phyloP scores from a whole-genome alignment of 140 eudicot genomes.

The Bidens hawaiensis region DNA sequence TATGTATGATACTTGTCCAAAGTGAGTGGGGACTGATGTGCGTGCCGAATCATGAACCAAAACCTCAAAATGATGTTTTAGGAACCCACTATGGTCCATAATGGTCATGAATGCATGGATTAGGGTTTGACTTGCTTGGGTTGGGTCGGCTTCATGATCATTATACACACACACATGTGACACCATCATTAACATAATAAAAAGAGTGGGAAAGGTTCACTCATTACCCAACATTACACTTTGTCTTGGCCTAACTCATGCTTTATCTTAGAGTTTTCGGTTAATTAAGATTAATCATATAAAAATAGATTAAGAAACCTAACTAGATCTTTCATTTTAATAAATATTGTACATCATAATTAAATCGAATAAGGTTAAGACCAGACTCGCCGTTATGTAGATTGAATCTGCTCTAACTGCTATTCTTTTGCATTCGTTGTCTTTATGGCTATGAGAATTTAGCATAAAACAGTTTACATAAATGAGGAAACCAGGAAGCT shows the following conservation, averaged over 20 bases:
- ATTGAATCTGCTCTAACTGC: no score
- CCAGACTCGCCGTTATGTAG: no score
- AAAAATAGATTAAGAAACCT: neutral
- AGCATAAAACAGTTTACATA: no score
- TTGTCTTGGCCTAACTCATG: conserved; percentile 18
- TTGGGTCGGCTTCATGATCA: conserved; percentile 36
- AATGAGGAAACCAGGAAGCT: no score
- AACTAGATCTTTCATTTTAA: neutral
- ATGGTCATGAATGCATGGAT: conserved; percentile 38
- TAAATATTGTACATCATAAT: no score
- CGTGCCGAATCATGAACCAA: conserved; percentile 35
- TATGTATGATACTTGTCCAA: neutral
- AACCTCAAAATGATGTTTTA: conserved; percentile 27
- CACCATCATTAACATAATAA: conserved; percentile 29
- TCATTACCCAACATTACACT: conserved; percentile 30
- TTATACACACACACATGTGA: conserved; percentile 31
- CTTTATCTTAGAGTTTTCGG: neutral
- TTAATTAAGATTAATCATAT: neutral
- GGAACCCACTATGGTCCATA: conserved; percentile 42
- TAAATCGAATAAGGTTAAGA: no score
- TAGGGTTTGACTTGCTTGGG: conserved; percentile 40
- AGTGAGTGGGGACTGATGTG: conserved; percentile 23
- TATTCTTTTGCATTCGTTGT: no score
- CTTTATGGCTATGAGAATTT: no score
- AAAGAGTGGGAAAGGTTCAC: conserved; percentile 28